Evolutionary conservation across 2,329 filamentous ascomycete species (phyloP).

Genomic region (Eurotiales sp.): DNA sequence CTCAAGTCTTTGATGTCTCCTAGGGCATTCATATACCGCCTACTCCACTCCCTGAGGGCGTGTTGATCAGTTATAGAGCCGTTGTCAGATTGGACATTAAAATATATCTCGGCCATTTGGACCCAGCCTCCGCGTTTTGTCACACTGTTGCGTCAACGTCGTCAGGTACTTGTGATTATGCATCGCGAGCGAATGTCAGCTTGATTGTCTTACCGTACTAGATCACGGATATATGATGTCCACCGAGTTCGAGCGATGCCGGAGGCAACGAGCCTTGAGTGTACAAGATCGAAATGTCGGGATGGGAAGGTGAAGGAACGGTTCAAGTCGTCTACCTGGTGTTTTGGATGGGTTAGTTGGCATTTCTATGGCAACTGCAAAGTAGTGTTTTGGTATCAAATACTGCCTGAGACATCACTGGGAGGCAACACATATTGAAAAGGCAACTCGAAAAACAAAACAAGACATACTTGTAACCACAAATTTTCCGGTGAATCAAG

Average conservation of each 20-base stretch:
- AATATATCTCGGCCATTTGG: conserved; percentile 84
- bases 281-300: conserved; percentile 75
- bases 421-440: neutral
- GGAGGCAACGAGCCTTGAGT: conserved; percentile 59
- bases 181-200: neutral
- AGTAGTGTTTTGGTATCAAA: neutral
- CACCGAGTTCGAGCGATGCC: conserved; percentile 72
- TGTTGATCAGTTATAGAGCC: conserved; percentile 68
- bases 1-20: conserved; percentile 64
- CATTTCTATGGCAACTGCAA: neutral
- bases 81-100: conserved; percentile 80
- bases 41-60: conserved; percentile 64
- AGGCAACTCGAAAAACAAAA: conserved; percentile 17
- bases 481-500: conserved; percentile 64
- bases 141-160: conserved; percentile 22
- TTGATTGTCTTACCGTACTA: conserved; percentile 48
- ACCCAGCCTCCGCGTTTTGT: conserved; percentile 76
- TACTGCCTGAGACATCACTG: neutral
- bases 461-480: conserved; percentile 55
- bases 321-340: conserved; percentile 66
- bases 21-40: conserved; percentile 59
- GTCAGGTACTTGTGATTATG: conserved; percentile 1
- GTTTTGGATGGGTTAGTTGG: neutral
- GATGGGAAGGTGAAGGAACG: conserved; percentile 63
- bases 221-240: conserved; percentile 71